Base-by-base conservation (phyloP, 2,329 filamentous ascomycete genomes). In the Aspergillus chevalieri region DNA sequence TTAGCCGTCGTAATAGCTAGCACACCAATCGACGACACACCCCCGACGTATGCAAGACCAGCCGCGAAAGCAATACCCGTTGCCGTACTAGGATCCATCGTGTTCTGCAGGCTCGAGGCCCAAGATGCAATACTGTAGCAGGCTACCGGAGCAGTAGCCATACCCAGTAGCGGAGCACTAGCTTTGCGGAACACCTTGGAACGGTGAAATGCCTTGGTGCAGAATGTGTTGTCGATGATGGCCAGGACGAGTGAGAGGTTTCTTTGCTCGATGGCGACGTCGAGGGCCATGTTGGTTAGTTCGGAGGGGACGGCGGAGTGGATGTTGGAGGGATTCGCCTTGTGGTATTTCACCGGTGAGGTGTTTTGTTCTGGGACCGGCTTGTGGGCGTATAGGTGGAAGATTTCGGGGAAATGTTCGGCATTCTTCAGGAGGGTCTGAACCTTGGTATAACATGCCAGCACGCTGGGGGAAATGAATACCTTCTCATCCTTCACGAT, bases 1-100 rank as follows among this genome's bases (percentile, higher is more conserved):
- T 96, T 96, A 52, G 85, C 79, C 30, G 92, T 96, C 22, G 89
- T 84, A 51, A 94, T 75, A 7, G 92, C 89, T 34, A 97, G 82
- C 39, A 93, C 73, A 2, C 92, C 93, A 47, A 97, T 81, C 8
- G 85, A 89, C 3, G 82, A 84, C 4, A 90, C 90, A 55, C 89
- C 88, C 17, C 83, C 80, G 39, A 94, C 78, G 67, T 97, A 98
- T 6, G 89, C 87, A 53, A 92, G 73, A 45, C 93, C 86, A 10
- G 88, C 91, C 0, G 81, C 81, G 64, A 95, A 89, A 4, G 87
- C 85, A 52, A 94, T 82, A 9, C 81, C 81, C 2, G 89, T 94
- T 8, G 90, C 89, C 30, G 81, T 82, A 24, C 73, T 75, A 1
- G 84, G 74, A 57, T 94, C 87, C 80, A 95, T 89, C n/a, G 84